Evolutionary conservation across 495 filamentous ascomycete genomes (phyloP), one percentile per base, ranked within the genome.

Genomic region (Talaromyces trachyspermus): DNA sequence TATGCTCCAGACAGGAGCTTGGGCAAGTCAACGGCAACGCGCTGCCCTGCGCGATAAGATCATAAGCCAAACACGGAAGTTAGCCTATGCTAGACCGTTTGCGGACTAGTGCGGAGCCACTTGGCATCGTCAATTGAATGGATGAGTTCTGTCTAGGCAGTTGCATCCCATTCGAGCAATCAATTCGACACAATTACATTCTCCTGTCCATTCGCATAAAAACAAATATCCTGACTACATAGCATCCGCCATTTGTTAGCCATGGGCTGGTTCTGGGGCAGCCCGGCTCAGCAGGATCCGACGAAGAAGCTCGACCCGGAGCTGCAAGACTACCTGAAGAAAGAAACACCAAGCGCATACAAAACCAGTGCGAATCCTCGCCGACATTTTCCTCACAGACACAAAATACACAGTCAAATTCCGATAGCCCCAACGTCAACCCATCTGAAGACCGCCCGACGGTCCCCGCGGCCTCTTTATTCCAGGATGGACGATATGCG

Each of bases 401-500:
- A 37, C 46, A 52, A 43, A 46, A 24, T 43, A 39, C 26, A 8
- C 24, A 11, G 3, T 49, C 65, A 11, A 46, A 56, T 3, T 23
- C 53, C 27, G 23, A 51, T 6, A 22, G 51, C 25, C 15, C 35
- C 47, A 51, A 69, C 26, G 14, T 63, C 19, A 58, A 64, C n/a
- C 11, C 22, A 36, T 2, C 19, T 35, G 12, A 70, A 69, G 10
- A 49, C 51, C 66, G 58, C 66, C 63, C 60, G 56, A 72, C 51
- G 70, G 72, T 76, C 55, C 80, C 81, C 6, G 49, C 66, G 32
- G 66, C 77, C 49, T 83, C 81, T 5, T 70, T 82, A 17, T 85
- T 65, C 60, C 77, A 68, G 53, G 92, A 96, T 66, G 89, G 89
- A 50, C 86, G 92, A 49, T 97, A 96, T 63, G 88, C 89, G 38